Evolutionary conservation across 2,329 filamentous ascomycete genomes (phyloP).

Genomic region (Pseudocercospora fuligena): DNA sequence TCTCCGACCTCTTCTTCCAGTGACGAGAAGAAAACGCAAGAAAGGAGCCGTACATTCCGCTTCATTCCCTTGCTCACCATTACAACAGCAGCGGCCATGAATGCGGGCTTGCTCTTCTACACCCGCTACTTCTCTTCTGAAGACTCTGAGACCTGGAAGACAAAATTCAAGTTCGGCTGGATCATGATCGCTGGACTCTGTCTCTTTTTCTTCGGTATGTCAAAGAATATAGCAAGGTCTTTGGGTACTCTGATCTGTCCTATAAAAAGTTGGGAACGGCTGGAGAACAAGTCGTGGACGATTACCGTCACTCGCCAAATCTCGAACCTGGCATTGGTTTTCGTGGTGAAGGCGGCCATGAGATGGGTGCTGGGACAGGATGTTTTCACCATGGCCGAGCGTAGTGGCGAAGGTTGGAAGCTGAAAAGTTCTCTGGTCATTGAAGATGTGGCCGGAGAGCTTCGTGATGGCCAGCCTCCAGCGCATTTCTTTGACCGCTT

Average conservation of each 20-base stretch:
- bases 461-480: background rate
- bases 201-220: background rate
- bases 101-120: slow-evolving; percentile 16
- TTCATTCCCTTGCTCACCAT: slow-evolving; percentile 6
- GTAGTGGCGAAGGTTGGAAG: background rate
- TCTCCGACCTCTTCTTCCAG: background rate
- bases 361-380: background rate
- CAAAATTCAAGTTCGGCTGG: slow-evolving; percentile 14
- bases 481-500: background rate
- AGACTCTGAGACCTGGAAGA: slow-evolving; percentile 8
- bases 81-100: slow-evolving; percentile 4
- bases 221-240: background rate
- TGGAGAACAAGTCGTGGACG: background rate
- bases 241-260: background rate
- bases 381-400: background rate
- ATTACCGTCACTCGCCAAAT: background rate
- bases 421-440: background rate
- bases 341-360: background rate
- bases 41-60: background rate
- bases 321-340: background rate
- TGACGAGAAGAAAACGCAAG: background rate
- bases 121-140: slow-evolving; percentile 5
- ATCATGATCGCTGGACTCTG: slow-evolving; percentile 6
- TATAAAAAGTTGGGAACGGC: background rate
- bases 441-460: background rate